Conservation (phyloP, 1,139 yeast genomes). For the Geotrichum armillariae region DNA sequence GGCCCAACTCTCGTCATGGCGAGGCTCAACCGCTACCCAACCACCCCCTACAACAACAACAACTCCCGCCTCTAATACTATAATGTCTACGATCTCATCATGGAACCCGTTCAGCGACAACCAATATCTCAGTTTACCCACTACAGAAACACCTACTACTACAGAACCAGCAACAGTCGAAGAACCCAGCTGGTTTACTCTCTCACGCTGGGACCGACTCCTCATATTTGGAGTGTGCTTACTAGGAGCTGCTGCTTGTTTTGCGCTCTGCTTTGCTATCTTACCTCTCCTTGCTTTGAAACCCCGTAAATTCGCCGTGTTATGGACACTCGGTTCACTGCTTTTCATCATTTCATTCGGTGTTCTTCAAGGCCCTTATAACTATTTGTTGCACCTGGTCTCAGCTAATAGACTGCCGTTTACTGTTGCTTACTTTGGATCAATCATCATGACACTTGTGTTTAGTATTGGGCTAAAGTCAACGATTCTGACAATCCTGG, state of each 20-base stretch:
- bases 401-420: constrained; percentile 78
- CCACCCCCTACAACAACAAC: too few species aligned
- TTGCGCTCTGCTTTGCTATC: constrained; percentile 73
- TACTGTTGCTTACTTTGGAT: constrained; percentile 72
- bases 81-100: too few species aligned
- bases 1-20: too few species aligned
- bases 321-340: constrained; percentile 88
- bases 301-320: constrained; percentile 81
- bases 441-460: constrained; percentile 65
- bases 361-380: constrained; percentile 84
- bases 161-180: constrained; percentile 30
- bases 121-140: constrained; percentile 53
- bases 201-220: constrained; percentile 77
- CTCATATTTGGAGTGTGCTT: constrained; percentile 77
- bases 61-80: too few species aligned
- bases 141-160: constrained; percentile 39
- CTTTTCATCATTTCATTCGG: constrained; percentile 89
- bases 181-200: constrained; percentile 59
- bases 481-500: constrained; percentile 71
- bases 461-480: constrained; percentile 56
- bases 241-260: constrained; percentile 73
- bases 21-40: too few species aligned
- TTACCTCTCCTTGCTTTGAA: constrained; percentile 86
- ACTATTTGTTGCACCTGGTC: constrained; percentile 69
- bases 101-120: constrained; percentile 44